Percentiles rank a stretch among this genome's conserved stretches.
Evolutionary conservation across 495 filamentous ascomycete species (phyloP).

Genomic region (Wilcoxina mikolae): DNA sequence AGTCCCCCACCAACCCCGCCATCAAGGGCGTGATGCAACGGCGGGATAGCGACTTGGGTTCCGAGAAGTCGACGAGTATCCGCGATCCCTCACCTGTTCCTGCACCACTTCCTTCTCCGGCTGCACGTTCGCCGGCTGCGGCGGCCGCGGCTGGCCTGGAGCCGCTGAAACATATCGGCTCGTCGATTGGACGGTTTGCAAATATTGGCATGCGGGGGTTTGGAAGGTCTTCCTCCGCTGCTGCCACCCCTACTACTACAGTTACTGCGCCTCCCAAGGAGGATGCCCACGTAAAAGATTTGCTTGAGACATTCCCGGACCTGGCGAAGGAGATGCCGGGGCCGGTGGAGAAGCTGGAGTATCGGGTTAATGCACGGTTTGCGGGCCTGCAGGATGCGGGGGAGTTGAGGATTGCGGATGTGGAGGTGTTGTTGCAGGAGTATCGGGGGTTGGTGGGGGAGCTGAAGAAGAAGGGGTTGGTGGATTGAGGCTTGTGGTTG

Average conservation of each 20-base stretch:
- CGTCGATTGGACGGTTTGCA: conserved; percentile 4
- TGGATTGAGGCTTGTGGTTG: conserved; percentile 25
- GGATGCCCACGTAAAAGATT: conserved; percentile 18
- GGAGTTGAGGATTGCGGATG: conserved; percentile 69
- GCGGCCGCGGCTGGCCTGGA: conserved; percentile 4
- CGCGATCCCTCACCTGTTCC: conserved; percentile 2
- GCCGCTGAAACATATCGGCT: conserved; percentile 7
- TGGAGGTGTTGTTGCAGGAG: conserved; percentile 66
- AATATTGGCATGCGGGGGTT: conserved; percentile 6
- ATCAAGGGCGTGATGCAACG: conserved; percentile 33
- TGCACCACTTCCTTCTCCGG: background rate
- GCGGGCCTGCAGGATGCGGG: conserved; percentile 61
- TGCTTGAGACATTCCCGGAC: conserved; percentile 44
- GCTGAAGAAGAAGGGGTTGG: conserved; percentile 45
- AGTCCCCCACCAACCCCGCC: conserved; percentile 46
- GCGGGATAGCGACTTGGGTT: background rate
- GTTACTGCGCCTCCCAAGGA: conserved; percentile 7
- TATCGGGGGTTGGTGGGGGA: conserved; percentile 68
- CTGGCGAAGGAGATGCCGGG: conserved; percentile 38
- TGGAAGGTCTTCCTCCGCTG: background rate
- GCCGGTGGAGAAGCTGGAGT: conserved; percentile 40
- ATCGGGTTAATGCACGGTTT: conserved; percentile 65
- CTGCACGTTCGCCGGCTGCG: background rate
- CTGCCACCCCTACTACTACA: background rate
- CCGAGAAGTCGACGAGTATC: conserved; percentile 1